A percentile compares a stretch with the other conserved stretches of the same genome.
These are phyloP conservation scores for Nitzschia sp. DNA, from an alignment of 108 stramenopile species.

Conservation along the genomic window DNA sequence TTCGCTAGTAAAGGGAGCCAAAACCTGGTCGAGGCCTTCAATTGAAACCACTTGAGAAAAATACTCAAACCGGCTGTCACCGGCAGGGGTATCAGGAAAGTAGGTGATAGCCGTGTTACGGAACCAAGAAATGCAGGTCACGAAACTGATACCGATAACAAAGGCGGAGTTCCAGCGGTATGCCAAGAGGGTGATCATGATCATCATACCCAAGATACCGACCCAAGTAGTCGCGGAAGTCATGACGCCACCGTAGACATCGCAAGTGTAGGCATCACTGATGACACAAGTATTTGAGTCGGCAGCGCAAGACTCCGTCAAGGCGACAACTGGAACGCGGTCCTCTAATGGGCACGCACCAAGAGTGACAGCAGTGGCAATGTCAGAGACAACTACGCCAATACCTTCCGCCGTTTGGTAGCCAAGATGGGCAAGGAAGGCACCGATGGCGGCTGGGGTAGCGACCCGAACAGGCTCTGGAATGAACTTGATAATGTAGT, in stretches of 20 bases:
- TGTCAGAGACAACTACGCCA: conserved; percentile 63
- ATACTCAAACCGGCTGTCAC: conserved; percentile 59
- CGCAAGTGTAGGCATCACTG: conserved; percentile 69
- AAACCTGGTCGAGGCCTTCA: conserved; percentile 37
- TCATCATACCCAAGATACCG: conserved; percentile 57
- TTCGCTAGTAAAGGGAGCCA: conserved; percentile 39
- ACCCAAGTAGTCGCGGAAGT: conserved; percentile 57
- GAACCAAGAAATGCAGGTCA: conserved; percentile 64
- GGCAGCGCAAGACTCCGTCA: conserved; percentile 45
- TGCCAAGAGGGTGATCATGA: conserved; percentile 44
- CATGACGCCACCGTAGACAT: conserved; percentile 60
- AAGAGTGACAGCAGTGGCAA: conserved; percentile 71
- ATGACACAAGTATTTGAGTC: conserved; percentile 30
- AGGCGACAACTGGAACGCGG: conserved; percentile 59
- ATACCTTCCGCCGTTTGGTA: conserved; percentile 70
- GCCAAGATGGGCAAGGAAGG: conserved; percentile 70
- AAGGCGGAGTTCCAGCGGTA: conserved; percentile 44
- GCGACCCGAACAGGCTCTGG: conserved; percentile 68
- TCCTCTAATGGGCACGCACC: conserved; percentile 60
- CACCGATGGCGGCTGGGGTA: conserved; percentile 68
- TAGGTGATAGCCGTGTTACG: conserved; percentile 59
- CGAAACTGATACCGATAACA: conserved; percentile 56
- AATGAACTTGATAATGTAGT: conserved; percentile 46
- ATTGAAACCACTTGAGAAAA: conserved; percentile 62
- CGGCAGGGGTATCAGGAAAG: conserved; percentile 48